Conservation (phyloP, 2,329 filamentous ascomycete genomes). For the Fusarium citri region DNA sequence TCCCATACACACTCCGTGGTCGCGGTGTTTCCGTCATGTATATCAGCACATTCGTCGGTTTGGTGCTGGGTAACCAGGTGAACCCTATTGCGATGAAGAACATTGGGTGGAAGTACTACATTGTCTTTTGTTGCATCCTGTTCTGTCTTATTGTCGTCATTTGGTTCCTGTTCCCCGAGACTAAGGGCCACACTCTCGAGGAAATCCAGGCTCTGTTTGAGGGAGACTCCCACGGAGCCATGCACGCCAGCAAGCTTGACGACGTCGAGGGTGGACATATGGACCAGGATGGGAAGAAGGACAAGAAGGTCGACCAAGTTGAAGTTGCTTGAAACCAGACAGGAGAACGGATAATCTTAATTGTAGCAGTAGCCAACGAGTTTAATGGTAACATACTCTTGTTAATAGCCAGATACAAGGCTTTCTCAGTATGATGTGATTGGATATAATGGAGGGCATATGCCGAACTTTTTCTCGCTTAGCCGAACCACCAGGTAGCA, state of each 20-base stretch:
- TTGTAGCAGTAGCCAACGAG: neutral
- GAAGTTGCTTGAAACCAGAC: constrained; percentile 15
- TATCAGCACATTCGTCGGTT: constrained; percentile 28
- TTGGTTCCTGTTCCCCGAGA: constrained; percentile 54
- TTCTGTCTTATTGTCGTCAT: constrained; percentile 48
- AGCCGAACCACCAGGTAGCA: too few relatives aligned
- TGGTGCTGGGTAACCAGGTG: constrained; percentile 54
- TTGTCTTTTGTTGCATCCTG: constrained; percentile 54
- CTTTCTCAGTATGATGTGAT: neutral
- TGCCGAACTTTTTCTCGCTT: too few relatives aligned
- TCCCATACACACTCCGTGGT: constrained; percentile 38
- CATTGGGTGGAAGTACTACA: constrained; percentile 56
- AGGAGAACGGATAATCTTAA: too few relatives aligned
- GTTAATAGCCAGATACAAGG: too few relatives aligned
- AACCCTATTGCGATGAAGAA: constrained; percentile 55
- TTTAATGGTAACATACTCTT: too few relatives aligned
- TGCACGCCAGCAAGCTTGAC: constrained; percentile 11
- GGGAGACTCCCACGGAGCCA: constrained; percentile 13
- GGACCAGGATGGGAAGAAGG: constrained; percentile 20
- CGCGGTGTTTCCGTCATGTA: constrained; percentile 39
- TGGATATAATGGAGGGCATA: too few relatives aligned
- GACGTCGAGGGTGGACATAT: constrained; percentile 19
- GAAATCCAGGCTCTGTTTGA: constrained; percentile 49
- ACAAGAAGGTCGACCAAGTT: constrained; percentile 31
- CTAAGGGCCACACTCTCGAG: constrained; percentile 48